A percentile compares a stretch with the other conserved stretches of the same genome.
These are phyloP conservation scores for Miscanthus sacchariflorus DNA, from an alignment of 202 grass and related monocot genomes.

Conservation along the genomic window DNA sequence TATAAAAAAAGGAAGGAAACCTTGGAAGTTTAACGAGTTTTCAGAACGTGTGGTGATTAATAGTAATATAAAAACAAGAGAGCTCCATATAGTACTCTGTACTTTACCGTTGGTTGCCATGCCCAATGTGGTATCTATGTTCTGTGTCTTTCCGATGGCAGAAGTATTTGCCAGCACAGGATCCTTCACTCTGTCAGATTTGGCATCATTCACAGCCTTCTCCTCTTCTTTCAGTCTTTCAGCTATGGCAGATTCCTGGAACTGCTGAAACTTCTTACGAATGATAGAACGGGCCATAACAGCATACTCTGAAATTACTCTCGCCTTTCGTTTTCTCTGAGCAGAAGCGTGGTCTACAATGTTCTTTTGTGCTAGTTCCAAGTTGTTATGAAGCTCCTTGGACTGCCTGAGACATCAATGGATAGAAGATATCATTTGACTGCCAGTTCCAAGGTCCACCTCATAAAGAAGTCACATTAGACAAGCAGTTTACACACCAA, in stretches of 20 bases:
- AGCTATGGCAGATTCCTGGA: slow-evolving; percentile 60
- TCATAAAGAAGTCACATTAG: slow-evolving; percentile 25
- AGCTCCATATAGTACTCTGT: not conserved
- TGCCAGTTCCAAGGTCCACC: not conserved
- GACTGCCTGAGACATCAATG: slow-evolving; percentile 61
- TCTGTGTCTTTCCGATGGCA: slow-evolving; percentile 36
- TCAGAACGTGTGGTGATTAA: not conserved
- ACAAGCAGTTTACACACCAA: slow-evolving; percentile 19
- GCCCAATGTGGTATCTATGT: slow-evolving; percentile 25
- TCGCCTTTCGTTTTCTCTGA: slow-evolving; percentile 65
- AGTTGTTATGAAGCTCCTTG: slow-evolving; percentile 64
- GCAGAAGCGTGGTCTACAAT: slow-evolving; percentile 57
- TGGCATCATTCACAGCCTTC: slow-evolving; percentile 19
- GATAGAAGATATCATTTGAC: slow-evolving; percentile 28
- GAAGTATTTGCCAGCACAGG: slow-evolving; percentile 18
- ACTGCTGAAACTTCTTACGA: slow-evolving; percentile 65
- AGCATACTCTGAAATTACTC: slow-evolving; percentile 65
- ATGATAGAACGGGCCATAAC: slow-evolving; percentile 70
- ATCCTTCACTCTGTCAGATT: slow-evolving; percentile 36
- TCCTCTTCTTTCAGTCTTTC: slow-evolving; percentile 52
- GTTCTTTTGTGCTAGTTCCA: slow-evolving; percentile 64
- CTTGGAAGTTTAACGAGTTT: slow-evolving; percentile 14
- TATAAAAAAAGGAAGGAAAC: slow-evolving; percentile 16
- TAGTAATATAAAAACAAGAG: slow-evolving; percentile 8
- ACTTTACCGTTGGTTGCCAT: slow-evolving; percentile 40